Base-by-base conservation (phyloP, 805 yeast species). In the Maudiozyma turicensis region DNA sequence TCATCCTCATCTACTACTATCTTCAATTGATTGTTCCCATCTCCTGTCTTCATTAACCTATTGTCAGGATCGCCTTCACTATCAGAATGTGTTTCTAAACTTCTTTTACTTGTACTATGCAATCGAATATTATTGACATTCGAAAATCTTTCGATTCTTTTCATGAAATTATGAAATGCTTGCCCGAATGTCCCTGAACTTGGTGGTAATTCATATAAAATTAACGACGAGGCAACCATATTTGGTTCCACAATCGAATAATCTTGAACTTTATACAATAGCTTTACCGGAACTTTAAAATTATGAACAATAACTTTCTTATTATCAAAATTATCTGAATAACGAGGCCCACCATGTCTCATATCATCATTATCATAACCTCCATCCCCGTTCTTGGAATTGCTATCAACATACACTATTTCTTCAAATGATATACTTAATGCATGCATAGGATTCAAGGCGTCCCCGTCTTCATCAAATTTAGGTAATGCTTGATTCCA, bases 271-370 rank as follows among this genome's bases (percentile, higher is more conserved):
- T 70, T 72, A 50, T 80, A 75, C 49, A 85, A 58, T 40, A 86
- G 69, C 54, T 81, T 70, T 1, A 86, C 86, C 0, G 95, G 91
- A 15, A 90, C 76, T 46, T 80, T 78, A 57, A 82, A 80, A 7
- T 85, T 75, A 58, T 84, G 88, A 52, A 76, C 74, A 14, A 86
- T 72, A 3, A 77, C 67, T 49, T 61, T 63, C 34, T 52, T 57
- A 34, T 46, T 51, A 10, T 51, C 50, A 13, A 29, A 33, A 38
- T 41, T 43, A 5, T 46, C 40, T 0, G 41, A 35, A 8, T 48
- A 52, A 14, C 50, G 41, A 5, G 48, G 37, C 8, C 44, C 34
- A 14, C 44, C 39, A 30, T 41, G 33, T 35, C 15, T 20, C 26
- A 20, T 20, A 20, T 20, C 11, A 29, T 39, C 47, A 29, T 45